A percentile compares a stretch with the other conserved stretches of the same genome.
Evolutionary conservation across 2,329 filamentous ascomycete species (phyloP).

Genomic region (Ophiosphaerella narmari): DNA sequence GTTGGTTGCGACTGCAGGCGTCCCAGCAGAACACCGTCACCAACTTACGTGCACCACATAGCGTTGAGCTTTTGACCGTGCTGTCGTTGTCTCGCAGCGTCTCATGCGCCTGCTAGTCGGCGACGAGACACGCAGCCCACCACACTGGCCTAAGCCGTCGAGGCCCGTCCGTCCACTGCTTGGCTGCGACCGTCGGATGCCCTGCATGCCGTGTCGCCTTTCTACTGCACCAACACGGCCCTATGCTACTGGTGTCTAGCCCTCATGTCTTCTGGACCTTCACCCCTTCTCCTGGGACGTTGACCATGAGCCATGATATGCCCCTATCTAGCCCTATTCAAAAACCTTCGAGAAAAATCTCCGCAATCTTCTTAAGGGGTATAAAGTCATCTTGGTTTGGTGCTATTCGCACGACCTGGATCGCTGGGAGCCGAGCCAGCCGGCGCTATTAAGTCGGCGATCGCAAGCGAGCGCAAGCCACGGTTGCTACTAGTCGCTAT

Average conservation of each 20-base stretch:
- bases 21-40: background rate
- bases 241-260: background rate
- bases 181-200: conserved; percentile 5
- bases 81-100: too few relatives aligned
- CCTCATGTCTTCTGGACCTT: too few relatives aligned
- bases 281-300: too few relatives aligned
- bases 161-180: conserved; percentile 1
- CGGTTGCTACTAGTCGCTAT: conserved; percentile 3
- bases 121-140: background rate
- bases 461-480: conserved; percentile 36
- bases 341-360: too few relatives aligned
- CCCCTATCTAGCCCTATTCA: too few relatives aligned
- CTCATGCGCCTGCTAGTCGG: background rate
- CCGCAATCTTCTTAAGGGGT: background rate
- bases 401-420: conserved; percentile 12
- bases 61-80: too few relatives aligned
- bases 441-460: conserved; percentile 19
- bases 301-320: too few relatives aligned
- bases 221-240: background rate
- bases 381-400: conserved; percentile 7
- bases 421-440: conserved; percentile 20
- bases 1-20: background rate
- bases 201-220: conserved; percentile 5
- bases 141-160: conserved; percentile 1
- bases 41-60: background rate